Evolutionary conservation across 2,329 filamentous ascomycete genomes (phyloP).

Genomic region (Aspergillus sp.): DNA sequence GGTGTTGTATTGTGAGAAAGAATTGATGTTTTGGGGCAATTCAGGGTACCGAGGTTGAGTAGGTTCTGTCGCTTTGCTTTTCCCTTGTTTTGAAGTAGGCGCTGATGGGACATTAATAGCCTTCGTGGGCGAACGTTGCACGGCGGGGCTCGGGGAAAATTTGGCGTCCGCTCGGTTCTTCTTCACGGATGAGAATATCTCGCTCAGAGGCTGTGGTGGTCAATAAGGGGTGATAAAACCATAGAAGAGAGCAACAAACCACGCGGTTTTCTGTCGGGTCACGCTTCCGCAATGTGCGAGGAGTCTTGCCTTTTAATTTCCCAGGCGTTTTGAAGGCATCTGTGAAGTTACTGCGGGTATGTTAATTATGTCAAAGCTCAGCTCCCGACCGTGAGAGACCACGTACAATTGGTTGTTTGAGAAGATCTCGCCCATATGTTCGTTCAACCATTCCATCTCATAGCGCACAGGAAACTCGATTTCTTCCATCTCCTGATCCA

Average conservation of each 20-base stretch:
- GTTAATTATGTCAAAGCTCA: constrained; percentile 28
- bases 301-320: constrained; percentile 51
- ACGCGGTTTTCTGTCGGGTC: constrained; percentile 44
- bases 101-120: constrained; percentile 16
- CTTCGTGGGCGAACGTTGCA: constrained; percentile 38
- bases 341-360: constrained; percentile 70
- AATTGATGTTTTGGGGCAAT: constrained; percentile 36
- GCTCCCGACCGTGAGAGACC: constrained; percentile 10
- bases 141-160: constrained; percentile 34
- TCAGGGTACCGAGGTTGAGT: constrained; percentile 30
- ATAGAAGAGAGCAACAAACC: constrained; percentile 34
- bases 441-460: constrained; percentile 96
- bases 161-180: constrained; percentile 39
- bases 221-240: constrained; percentile 4
- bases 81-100: constrained; percentile 16
- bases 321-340: constrained; percentile 81
- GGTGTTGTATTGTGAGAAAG: constrained; percentile 42
- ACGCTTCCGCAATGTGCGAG: constrained; percentile 46
- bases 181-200: constrained; percentile 46
- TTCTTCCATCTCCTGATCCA: constrained; percentile 83
- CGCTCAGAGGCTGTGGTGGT: constrained; percentile 44
- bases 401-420: constrained; percentile 81
- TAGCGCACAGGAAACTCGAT: constrained; percentile 89
- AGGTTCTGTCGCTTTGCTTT: constrained; percentile 18
- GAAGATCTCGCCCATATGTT: constrained; percentile 96